Evolutionary conservation across 768 basidiomycete species (phyloP), one percentile per base, ranked within the genome.

Genomic region (Auricularia cornea): DNA sequence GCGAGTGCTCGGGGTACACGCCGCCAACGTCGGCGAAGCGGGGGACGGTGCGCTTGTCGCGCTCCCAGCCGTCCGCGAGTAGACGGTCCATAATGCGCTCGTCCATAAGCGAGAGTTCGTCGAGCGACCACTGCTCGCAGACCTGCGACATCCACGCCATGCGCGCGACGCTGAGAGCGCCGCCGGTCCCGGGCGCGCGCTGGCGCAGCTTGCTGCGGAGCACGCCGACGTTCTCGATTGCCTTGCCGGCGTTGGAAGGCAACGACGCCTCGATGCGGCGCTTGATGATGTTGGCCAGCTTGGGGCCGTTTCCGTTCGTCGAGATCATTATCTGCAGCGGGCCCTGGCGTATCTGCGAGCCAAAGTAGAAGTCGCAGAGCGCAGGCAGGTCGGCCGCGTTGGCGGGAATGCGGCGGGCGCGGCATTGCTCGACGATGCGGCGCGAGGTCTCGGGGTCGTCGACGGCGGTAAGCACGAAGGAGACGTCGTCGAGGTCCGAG

Each of bases 331-430:
- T 85, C 75, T 97, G 94, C 28, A 99, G 77, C 0, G 95, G 92
- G 0, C 96, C 95, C 65, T 87, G 83, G 32, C 92, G 87, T 64
- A 98, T 86, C 73, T 93, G 91, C 3, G 92, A 90, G 59, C 97
- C 97, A 76, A 98, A 99, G 79, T 95, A 98, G 71, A 99, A 99
- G 75, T 99, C 96, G 80, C 97, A 99, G 51, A 87, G 84, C 52
- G 90, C 86, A 2, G 97, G 97, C 64, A 98, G 89, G 77, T 99
- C 96, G 41, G 97, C 97, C 65, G 94, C 93, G 74, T 99, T 99
- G 62, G 96, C 88, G 6, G 94, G 93, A 59, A 98, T 88, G 57
- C 79, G 82, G 61, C 74, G 79, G 29, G 81, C 78, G 62, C 93
- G 78, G 68, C 89, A 90, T 68, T 87, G 77, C 10, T 80, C 70